A percentile compares a stretch with the other conserved stretches of the same genome.
phyloP scores from a whole-genome alignment of 2,329 filamentous ascomycete species.

The Colletotrichum limetticola region DNA sequence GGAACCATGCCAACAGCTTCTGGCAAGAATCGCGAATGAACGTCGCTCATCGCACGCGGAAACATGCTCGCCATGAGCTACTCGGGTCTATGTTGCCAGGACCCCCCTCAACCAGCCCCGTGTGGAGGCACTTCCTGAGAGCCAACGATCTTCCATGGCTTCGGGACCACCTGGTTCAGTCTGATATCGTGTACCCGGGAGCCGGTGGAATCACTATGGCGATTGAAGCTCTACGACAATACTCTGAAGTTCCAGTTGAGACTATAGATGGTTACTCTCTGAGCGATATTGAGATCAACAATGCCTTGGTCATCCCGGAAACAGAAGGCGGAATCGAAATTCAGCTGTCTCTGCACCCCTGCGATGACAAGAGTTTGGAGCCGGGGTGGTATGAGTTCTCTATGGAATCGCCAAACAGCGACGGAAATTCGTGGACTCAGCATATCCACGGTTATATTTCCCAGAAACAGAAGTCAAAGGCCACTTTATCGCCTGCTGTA shows the following conservation, averaged over 20 bases:
- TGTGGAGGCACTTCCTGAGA: conserved; percentile 21
- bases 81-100: conserved; percentile 3
- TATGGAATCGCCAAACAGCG: conserved; percentile 46
- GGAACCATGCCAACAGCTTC: conserved; percentile 33
- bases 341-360: conserved; percentile 11
- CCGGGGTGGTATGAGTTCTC: conserved; percentile 27
- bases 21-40: conserved; percentile 28
- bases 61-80: conserved; percentile 24
- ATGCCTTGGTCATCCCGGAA: conserved; percentile 29
- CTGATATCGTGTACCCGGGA: conserved; percentile 52
- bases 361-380: conserved; percentile 10
- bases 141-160: conserved; percentile 55
- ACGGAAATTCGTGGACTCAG: conserved; percentile 49
- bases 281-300: conserved; percentile 35
- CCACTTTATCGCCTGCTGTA: neutral
- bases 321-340: conserved; percentile 2
- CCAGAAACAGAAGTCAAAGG: conserved; percentile 37
- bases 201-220: conserved; percentile 46
- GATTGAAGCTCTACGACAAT: conserved; percentile 33
- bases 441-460: conserved; percentile 17
- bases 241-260: neutral
- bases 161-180: conserved; percentile 57
- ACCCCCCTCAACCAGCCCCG: conserved; percentile 36
- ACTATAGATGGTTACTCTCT: conserved; percentile 34
- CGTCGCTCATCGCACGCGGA: conserved; percentile 24